These are phyloP conservation scores for Scopulariopsis brevicaulis DNA, from an alignment of 2,329 filamentous ascomycete species.

Conservation along the genomic window DNA sequence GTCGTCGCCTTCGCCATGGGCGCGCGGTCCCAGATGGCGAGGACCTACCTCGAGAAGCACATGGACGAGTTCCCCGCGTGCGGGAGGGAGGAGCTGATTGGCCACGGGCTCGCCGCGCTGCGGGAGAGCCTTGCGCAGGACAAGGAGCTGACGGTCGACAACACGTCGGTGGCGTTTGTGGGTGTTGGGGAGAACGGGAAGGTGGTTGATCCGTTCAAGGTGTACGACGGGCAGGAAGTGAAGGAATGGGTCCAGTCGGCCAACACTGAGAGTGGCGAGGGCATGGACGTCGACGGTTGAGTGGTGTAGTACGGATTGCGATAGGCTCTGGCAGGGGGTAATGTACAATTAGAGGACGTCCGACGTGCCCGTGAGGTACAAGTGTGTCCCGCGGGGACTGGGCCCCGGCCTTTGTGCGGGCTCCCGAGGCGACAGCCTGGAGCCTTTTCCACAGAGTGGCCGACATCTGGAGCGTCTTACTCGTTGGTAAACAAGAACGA, in stretches of 20 bases:
- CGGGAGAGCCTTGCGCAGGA: slow-evolving; percentile 96
- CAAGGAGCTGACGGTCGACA: slow-evolving; percentile 94
- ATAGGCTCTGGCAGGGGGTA: slow-evolving; percentile 9
- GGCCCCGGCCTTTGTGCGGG: background rate
- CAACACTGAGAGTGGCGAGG: slow-evolving; percentile 23
- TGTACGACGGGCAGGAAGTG: slow-evolving; percentile 83
- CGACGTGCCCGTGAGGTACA: slow-evolving; percentile 12
- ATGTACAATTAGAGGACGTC: slow-evolving; percentile 20
- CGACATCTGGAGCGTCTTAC: no score
- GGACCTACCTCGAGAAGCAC: slow-evolving; percentile 92
- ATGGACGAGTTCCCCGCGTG: slow-evolving; percentile 70
- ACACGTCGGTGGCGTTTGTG: slow-evolving; percentile 83
- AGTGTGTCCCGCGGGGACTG: background rate
- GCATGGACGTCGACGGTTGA: slow-evolving; percentile 20
- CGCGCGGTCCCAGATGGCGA: slow-evolving; percentile 90
- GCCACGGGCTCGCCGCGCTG: slow-evolving; percentile 79
- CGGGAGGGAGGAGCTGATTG: slow-evolving; percentile 74
- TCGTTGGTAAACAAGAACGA: no score
- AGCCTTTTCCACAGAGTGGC: no score
- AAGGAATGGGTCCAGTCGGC: slow-evolving; percentile 71
- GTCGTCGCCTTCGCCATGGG: slow-evolving; percentile 96
- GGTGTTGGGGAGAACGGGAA: slow-evolving; percentile 45
- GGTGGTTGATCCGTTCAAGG: slow-evolving; percentile 65
- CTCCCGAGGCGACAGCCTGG: background rate
- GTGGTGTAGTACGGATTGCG: background rate